A percentile compares a stretch with the other conserved stretches of the same genome.
Evolutionary conservation across 2,329 filamentous ascomycete genomes (phyloP).

Genomic region (Talaromyces amestolkiae): DNA sequence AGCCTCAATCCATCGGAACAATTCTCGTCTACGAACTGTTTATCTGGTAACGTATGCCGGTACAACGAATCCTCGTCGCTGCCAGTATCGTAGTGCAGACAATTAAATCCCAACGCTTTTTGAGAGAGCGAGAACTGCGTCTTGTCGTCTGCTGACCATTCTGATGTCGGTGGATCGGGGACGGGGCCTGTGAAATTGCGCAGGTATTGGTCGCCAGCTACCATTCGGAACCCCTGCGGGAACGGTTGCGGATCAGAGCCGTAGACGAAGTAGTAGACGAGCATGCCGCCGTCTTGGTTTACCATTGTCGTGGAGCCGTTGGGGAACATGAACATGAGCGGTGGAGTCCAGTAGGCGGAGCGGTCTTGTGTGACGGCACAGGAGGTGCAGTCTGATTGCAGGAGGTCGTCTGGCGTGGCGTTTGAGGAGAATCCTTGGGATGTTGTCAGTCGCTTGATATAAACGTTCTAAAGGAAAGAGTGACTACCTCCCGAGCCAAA

Average conservation of each 20-base stretch:
- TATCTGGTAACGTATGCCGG: slow-evolving; percentile 78
- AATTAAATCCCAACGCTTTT: slow-evolving; percentile 92
- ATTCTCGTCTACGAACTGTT: slow-evolving; percentile 73
- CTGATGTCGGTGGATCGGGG: slow-evolving; percentile 66
- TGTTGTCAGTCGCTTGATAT: not conserved
- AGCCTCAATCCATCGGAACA: slow-evolving; percentile 79
- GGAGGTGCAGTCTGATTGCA: slow-evolving; percentile 68
- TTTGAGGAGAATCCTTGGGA: slow-evolving; percentile 61
- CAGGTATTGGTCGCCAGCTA: slow-evolving; percentile 68
- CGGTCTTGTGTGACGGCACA: slow-evolving; percentile 77
- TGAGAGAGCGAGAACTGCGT: slow-evolving; percentile 71
- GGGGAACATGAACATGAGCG: slow-evolving; percentile 71
- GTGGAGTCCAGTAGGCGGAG: slow-evolving; percentile 84
- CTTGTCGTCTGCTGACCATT: slow-evolving; percentile 63
- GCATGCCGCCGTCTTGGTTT: slow-evolving; percentile 74
- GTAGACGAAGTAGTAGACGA: slow-evolving; percentile 86
- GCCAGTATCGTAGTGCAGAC: slow-evolving; percentile 69
- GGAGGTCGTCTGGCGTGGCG: slow-evolving; percentile 59
- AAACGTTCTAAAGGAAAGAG: not conserved
- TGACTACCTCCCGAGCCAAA: slow-evolving; percentile 73
- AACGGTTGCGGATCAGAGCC: slow-evolving; percentile 67
- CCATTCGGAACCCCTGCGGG: slow-evolving; percentile 74
- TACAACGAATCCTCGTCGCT: slow-evolving; percentile 69
- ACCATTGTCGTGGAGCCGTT: slow-evolving; percentile 69
- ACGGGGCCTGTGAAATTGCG: slow-evolving; percentile 69